These are phyloP conservation scores for Flaveria ramosissima DNA, from an alignment of 129 eudicot genomes.

Conservation along the genomic window DNA sequence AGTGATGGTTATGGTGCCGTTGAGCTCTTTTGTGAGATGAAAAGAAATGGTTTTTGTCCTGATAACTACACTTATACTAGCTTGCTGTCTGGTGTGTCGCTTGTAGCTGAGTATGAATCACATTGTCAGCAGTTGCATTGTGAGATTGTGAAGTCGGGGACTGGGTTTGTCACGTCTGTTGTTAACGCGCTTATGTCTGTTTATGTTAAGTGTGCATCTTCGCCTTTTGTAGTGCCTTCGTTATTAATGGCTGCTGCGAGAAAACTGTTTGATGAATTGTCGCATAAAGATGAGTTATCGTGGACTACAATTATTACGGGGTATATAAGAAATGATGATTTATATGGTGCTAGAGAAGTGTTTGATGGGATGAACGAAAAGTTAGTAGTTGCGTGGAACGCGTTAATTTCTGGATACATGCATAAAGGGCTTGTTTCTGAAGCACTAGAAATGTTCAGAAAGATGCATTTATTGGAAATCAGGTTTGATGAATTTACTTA, in stretches of 20 bases:
- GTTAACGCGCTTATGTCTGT: slow-evolving; percentile 66
- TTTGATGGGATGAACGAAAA: slow-evolving; percentile 58
- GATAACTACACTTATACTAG: slow-evolving; percentile 64
- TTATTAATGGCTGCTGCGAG: slow-evolving; percentile 58
- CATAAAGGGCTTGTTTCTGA: slow-evolving; percentile 53
- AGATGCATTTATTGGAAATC: slow-evolving; percentile 60
- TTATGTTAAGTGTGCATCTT: slow-evolving; percentile 73
- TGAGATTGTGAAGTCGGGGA: slow-evolving; percentile 67
- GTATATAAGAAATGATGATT: slow-evolving; percentile 69
- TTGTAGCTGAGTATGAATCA: slow-evolving; percentile 55
- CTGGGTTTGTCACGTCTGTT: slow-evolving; percentile 57
- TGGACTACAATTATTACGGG: slow-evolving; percentile 89
- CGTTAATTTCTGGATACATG: slow-evolving; percentile 38
- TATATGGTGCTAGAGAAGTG: slow-evolving; percentile 53
- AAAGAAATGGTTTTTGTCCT: slow-evolving; percentile 43
- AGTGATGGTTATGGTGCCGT: slow-evolving; percentile 62
- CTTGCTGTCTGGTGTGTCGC: slow-evolving; percentile 51
- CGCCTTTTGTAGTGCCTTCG: slow-evolving; percentile 43
- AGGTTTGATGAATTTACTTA: slow-evolving; percentile 73
- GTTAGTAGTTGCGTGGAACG: slow-evolving; percentile 76
- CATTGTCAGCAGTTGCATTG: slow-evolving; percentile 76
- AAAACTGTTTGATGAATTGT: slow-evolving; percentile 66
- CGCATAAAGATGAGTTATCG: slow-evolving; percentile 56
- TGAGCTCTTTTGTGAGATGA: slow-evolving; percentile 57
- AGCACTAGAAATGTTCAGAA: slow-evolving; percentile 61